These are phyloP conservation scores for Ilyonectria sp. DNA, from an alignment of 2,329 filamentous ascomycete genomes.

Conservation along the genomic window DNA sequence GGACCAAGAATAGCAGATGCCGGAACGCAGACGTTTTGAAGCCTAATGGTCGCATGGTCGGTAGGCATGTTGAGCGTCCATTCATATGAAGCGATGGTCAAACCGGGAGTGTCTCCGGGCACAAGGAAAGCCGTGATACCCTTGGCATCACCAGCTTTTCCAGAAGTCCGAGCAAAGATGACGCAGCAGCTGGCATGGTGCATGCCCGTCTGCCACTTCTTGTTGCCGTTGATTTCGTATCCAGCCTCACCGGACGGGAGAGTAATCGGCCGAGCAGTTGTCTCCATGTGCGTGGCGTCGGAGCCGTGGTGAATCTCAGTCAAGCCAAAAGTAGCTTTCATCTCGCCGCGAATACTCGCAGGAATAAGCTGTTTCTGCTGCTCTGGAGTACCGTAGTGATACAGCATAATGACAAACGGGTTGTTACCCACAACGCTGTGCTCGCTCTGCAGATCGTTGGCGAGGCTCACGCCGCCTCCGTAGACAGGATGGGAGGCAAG, in stretches of 20 bases:
- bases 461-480: constrained; percentile 37
- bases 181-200: constrained; percentile 33
- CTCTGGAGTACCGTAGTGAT: constrained; percentile 30
- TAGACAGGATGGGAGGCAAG: constrained; percentile 34
- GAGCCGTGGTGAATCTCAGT: constrained; percentile 38
- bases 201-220: constrained; percentile 38
- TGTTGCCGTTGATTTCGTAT: constrained; percentile 37
- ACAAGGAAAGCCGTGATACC: constrained; percentile 36
- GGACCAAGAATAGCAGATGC: constrained; percentile 28
- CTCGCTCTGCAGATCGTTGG: constrained; percentile 37
- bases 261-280: constrained; percentile 19
- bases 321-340: constrained; percentile 33
- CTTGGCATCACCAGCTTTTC: constrained; percentile 29
- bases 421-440: constrained; percentile 38
- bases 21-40: constrained; percentile 28
- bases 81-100: constrained; percentile 32
- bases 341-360: constrained; percentile 21
- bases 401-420: constrained; percentile 33
- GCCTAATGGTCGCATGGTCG: constrained; percentile 33
- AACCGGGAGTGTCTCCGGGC: constrained; percentile 22
- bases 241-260: constrained; percentile 23
- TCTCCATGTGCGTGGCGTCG: constrained; percentile 38
- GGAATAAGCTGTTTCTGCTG: constrained; percentile 29
- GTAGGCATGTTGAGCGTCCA: constrained; percentile 40
- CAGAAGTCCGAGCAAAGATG: constrained; percentile 38